Evolutionary conservation across 805 yeast species (phyloP).

Genomic region (Ogataea trehaloabstinens): DNA sequence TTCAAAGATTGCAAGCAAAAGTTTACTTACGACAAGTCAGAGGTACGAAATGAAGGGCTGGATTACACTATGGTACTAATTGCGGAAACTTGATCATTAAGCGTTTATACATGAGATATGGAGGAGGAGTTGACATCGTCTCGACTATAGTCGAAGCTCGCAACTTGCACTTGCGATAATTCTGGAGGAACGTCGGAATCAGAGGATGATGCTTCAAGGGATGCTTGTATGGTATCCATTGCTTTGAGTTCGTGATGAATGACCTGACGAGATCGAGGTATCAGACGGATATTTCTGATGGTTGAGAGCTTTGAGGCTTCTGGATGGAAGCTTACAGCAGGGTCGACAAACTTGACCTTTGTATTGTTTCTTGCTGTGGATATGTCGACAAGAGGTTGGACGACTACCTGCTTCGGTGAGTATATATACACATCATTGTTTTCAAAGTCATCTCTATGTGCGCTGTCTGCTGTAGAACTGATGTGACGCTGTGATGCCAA

Average conservation of each 20-base stretch:
- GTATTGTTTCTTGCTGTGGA: not conserved
- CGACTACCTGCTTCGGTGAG: constrained; percentile 40
- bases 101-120: constrained; percentile 1
- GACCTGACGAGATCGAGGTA: constrained; percentile 3
- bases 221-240: not conserved
- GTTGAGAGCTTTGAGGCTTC: not conserved
- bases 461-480: not conserved
- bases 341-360: not conserved
- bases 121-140: not conserved
- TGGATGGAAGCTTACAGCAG: not conserved
- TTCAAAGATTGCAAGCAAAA: constrained; percentile 6
- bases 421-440: constrained; percentile 40
- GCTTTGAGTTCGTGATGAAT: constrained; percentile 2
- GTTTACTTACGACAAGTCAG: not conserved
- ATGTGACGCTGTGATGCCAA: not conserved
- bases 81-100: constrained; percentile 20
- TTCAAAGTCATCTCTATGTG: constrained; percentile 1
- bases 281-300: constrained; percentile 1
- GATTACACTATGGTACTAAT: constrained; percentile 24
- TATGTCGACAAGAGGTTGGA: constrained; percentile 24
- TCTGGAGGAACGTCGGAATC: too few species aligned
- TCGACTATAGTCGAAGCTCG: not conserved
- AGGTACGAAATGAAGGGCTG: constrained; percentile 23
- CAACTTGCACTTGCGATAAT: not conserved
- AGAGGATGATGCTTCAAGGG: not conserved